Base-by-base conservation (phyloP, 352 stramenopile genomes). In the Globisporangium carolinianum region DNA sequence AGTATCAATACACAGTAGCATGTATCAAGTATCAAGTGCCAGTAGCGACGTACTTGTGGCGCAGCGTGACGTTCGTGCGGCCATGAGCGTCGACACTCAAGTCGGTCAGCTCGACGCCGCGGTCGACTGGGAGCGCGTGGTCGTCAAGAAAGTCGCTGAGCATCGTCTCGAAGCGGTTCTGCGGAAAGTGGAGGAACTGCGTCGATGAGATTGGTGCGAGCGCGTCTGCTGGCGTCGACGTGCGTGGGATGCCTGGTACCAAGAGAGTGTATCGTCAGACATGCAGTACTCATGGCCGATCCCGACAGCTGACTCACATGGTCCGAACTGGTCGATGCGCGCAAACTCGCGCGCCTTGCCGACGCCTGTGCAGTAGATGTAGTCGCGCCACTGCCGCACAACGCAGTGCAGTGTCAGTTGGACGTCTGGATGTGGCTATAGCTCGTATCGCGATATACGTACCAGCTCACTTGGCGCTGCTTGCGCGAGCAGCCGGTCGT, bases 111-210 rank as follows among this genome's bases (percentile, higher is more conserved):
- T 87, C 80, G 10, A 91, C 66, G 43, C 72, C 71, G 48, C 84
- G 82, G 32, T 89, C 79, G 18, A 94, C 65, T 35, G 47, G 57
- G 38, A 92, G 36, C 4, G 64, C 56, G 6, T 72, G 67, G 18
- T 79, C 70, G 24, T 69, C 57, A 15, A 90, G 57, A 42, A 84
- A 90, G 7, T 74, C 67, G 4, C 72, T 65, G 32, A 92, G 57
- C 61, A 94, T 58, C 10, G 66, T 67, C 62, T 94, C 84, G 49
- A 92, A 94, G 45, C 75, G 82, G 63, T 92, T 87, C 60, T 94
- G 84, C 0, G 84, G 84, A 54, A 94, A 94, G 58, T 94, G 84
- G 37, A 94, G 55, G 60, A 91, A 91, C 52, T 92, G 78, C 35
- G 85, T 89, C 8, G 85, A 76, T 42, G 85, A 94, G 39, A 94